These are phyloP conservation scores for Vishniacozyma victoriae DNA, from an alignment of 768 basidiomycete genomes.

Conservation along the genomic window DNA sequence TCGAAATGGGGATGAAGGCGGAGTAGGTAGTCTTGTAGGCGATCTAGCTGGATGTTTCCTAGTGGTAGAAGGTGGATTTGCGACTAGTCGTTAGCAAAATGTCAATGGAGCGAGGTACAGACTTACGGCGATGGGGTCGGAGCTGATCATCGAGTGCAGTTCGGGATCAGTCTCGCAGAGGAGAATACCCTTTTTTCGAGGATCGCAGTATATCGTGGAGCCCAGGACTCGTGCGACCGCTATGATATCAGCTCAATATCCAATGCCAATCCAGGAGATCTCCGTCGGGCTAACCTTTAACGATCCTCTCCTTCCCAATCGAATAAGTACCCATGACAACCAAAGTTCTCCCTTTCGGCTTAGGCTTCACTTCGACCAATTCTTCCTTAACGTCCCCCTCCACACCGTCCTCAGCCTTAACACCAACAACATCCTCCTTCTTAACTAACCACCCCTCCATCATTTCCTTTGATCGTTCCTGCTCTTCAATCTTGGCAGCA, in stretches of 20 bases:
- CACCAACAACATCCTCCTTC: constrained; percentile 36
- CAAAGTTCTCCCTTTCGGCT: constrained; percentile 38
- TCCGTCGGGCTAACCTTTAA: constrained; percentile 62
- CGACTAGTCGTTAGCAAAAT: constrained; percentile 32
- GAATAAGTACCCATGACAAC: constrained; percentile 66
- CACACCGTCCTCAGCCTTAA: constrained; percentile 7
- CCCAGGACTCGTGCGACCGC: constrained; percentile 77
- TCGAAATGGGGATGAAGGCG: constrained; percentile 66
- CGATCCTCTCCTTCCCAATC: constrained; percentile 94
- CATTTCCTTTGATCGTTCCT: constrained; percentile 34
- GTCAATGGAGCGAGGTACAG: background rate
- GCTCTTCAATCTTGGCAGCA: constrained; percentile 45
- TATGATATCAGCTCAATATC: constrained; percentile 40
- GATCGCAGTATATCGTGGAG: constrained; percentile 82
- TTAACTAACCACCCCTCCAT: constrained; percentile 49
- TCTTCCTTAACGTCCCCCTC: constrained; percentile 6
- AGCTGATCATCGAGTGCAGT: constrained; percentile 67
- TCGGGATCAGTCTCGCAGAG: constrained; percentile 79
- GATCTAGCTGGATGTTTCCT: constrained; percentile 63
- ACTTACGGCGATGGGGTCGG: constrained; percentile 61
- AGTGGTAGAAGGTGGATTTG: constrained; percentile 83
- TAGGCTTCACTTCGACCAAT: constrained; percentile 16
- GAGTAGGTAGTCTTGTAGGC: constrained; percentile 68
- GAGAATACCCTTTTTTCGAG: constrained; percentile 73
- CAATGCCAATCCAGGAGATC: background rate